A percentile compares a stretch with the other conserved stretches of the same genome.
phyloP scores from a whole-genome alignment of 176 grass and related monocot species.

The Triticum timopheevii region DNA sequence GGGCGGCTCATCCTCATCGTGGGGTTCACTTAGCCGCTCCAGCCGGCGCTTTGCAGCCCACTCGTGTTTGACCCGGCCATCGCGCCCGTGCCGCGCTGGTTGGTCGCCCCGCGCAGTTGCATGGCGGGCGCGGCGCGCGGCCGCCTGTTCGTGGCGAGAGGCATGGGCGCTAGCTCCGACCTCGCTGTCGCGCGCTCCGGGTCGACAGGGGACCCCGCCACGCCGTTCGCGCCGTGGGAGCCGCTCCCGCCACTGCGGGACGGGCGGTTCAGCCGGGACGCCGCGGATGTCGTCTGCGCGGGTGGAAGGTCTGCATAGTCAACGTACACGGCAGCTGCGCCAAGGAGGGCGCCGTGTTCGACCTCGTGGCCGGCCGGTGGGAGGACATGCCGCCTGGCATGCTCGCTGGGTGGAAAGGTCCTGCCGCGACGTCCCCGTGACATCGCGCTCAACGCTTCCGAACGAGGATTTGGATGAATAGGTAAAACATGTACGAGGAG shows the following conservation, averaged over 20 bases:
- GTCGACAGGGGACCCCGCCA: slow-evolving; percentile 44
- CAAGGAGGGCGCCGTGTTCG: slow-evolving; percentile 59
- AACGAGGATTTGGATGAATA: too few species aligned
- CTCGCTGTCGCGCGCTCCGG: slow-evolving; percentile 38
- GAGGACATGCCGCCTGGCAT: slow-evolving; percentile 80
- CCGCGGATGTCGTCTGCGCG: slow-evolving; percentile 55
- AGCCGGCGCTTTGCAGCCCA: slow-evolving; percentile 51
- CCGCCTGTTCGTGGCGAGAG: slow-evolving; percentile 47
- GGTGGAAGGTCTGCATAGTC: slow-evolving; percentile 79
- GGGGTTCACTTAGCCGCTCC: slow-evolving; percentile 44
- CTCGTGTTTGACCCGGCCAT: slow-evolving; percentile 58
- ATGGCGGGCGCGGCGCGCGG: slow-evolving; percentile 38
- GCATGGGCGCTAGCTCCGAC: slow-evolving; percentile 41
- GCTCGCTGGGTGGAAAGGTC: slow-evolving; percentile 70
- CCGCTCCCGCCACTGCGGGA: slow-evolving; percentile 48
- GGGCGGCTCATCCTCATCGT: slow-evolving; percentile 55
- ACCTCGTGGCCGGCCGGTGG: slow-evolving; percentile 42
- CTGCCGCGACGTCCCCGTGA: background rate
- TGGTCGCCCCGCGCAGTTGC: slow-evolving; percentile 48
- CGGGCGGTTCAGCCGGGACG: slow-evolving; percentile 69
- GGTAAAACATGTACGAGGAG: too few species aligned
- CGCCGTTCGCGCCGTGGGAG: slow-evolving; percentile 38
- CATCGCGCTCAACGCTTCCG: too few species aligned
- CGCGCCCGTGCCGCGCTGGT: slow-evolving; percentile 31
- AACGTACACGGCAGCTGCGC: slow-evolving; percentile 46